Conservation (phyloP, 192 early-diverging fungal genomes). For the Coemansia sp. region DNA sequence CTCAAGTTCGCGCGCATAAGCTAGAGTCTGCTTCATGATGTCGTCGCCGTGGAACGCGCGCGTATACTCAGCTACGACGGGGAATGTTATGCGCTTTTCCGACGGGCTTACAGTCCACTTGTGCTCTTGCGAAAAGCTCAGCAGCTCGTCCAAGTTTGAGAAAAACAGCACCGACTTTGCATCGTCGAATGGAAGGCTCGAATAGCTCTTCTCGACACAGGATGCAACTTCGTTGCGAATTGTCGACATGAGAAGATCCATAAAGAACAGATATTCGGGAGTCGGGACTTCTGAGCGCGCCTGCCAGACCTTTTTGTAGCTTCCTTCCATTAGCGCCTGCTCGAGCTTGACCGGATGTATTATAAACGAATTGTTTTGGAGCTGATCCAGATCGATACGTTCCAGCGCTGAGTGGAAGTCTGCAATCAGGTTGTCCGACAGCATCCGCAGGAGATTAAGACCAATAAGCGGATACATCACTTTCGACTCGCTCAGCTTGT, state of each 20-base stretch:
- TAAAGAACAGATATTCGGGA: constrained; percentile 90
- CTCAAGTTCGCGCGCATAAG: constrained; percentile 94
- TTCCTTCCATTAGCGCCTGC: constrained; percentile 97
- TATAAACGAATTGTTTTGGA: constrained; percentile 81
- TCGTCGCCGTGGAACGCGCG: constrained; percentile 78
- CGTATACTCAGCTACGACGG: constrained; percentile 61
- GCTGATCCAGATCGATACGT: constrained; percentile 79
- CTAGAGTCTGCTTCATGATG: constrained; percentile 83
- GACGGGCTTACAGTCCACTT: constrained; percentile 82
- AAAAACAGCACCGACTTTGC: constrained; percentile 94
- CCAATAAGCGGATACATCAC: constrained; percentile 90
- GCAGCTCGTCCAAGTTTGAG: constrained; percentile 75
- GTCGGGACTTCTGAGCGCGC: constrained; percentile 85
- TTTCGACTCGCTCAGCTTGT: constrained; percentile 69
- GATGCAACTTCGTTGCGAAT: constrained; percentile 95
- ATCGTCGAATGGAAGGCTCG: constrained; percentile 78
- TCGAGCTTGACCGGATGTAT: constrained; percentile 92
- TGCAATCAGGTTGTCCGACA: constrained; percentile 93
- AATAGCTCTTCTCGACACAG: constrained; percentile 95
- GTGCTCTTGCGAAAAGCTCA: constrained; percentile 85
- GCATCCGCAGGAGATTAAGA: constrained; percentile 88
- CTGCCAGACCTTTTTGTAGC: constrained; percentile 97
- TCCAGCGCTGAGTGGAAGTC: constrained; percentile 99
- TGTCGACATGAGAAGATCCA: constrained; percentile 91
- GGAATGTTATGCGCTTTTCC: constrained; percentile 84